Evolutionary conservation across 2,329 filamentous ascomycete species (phyloP).

Genomic region (Fusarium sp.): DNA sequence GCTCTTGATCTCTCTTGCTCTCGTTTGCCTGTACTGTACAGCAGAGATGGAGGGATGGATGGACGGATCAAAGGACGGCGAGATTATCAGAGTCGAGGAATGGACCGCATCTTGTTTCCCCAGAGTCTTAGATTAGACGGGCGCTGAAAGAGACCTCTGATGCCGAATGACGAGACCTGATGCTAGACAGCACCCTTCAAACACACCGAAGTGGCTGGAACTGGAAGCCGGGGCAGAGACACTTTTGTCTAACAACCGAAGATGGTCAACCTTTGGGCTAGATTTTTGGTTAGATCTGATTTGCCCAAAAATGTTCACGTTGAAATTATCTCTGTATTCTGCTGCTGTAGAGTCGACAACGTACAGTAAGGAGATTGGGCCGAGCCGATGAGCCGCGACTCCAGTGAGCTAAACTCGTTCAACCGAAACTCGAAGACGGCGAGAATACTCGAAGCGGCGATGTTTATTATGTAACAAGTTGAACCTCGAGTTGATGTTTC

Average conservation of each 20-base stretch:
- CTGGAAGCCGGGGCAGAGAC: conserved; percentile 10
- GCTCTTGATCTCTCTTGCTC: background rate
- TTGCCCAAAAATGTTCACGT: conserved; percentile 9
- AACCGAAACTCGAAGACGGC: conserved; percentile 17
- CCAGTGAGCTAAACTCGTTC: background rate
- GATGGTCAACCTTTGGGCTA: background rate
- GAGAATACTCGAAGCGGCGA: conserved; percentile 28
- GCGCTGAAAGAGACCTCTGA: conserved; percentile 20
- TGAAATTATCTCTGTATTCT: background rate
- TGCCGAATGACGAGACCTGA: conserved; percentile 31
- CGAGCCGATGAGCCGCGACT: conserved; percentile 18
- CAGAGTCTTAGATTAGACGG: conserved; percentile 35
- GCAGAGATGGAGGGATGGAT: background rate
- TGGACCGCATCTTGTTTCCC: conserved; percentile 33
- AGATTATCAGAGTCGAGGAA: conserved; percentile 13
- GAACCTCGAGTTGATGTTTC: conserved; percentile 1
- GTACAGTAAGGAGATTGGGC: background rate
- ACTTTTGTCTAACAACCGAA: conserved; percentile 6
- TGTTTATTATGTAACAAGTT: conserved; percentile 37
- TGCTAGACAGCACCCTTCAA: conserved; percentile 26
- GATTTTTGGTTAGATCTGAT: background rate
- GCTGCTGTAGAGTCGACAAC: conserved; percentile 6
- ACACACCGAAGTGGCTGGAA: conserved; percentile 18
- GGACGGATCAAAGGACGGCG: background rate
- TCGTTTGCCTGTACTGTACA: background rate